A percentile compares a stretch with the other conserved stretches of the same genome.
Conservation (phyloP, 2,329 filamentous ascomycete species). For the Lachnellula suecica region DNA sequence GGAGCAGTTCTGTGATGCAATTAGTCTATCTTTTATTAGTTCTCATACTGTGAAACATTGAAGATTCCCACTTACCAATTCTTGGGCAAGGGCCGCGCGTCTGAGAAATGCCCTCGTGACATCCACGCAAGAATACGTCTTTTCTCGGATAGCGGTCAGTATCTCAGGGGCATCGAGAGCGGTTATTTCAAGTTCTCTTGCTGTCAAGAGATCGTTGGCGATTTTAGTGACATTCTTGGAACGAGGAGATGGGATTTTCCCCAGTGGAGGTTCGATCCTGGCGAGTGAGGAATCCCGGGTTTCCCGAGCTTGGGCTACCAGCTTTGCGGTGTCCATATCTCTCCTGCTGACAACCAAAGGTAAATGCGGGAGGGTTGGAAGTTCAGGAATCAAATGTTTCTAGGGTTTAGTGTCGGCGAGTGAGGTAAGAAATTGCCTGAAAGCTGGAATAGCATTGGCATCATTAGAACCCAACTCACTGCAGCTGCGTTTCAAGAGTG, state of each 20-base stretch:
- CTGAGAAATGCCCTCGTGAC: slow-evolving; percentile 5
- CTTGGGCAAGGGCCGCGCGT: slow-evolving; percentile 6
- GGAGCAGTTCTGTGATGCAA: slow-evolving; percentile 43
- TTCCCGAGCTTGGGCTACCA: neutral
- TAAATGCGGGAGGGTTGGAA: neutral
- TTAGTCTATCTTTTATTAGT: slow-evolving; percentile 14
- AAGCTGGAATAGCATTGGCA: too few relatives aligned
- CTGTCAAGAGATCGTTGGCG: neutral
- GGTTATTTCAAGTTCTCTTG: neutral
- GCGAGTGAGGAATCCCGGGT: neutral
- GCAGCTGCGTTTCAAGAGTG: too few relatives aligned
- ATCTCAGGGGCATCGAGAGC: neutral
- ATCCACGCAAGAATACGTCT: neutral
- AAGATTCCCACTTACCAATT: neutral
- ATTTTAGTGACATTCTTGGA: neutral
- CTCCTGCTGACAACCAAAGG: too few relatives aligned
- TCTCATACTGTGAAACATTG: neutral
- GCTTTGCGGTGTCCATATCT: neutral
- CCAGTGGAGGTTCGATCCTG: neutral
- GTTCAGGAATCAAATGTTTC: neutral
- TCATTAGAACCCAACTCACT: too few relatives aligned
- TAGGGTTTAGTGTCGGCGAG: neutral
- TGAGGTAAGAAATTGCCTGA: too few relatives aligned
- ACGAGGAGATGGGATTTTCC: neutral
- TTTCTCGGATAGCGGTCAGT: neutral